Evolutionary conservation across 345 rosid species (phyloP), one percentile per base, ranked within the genome.

Genomic region (Aquilaria malaccensis): DNA sequence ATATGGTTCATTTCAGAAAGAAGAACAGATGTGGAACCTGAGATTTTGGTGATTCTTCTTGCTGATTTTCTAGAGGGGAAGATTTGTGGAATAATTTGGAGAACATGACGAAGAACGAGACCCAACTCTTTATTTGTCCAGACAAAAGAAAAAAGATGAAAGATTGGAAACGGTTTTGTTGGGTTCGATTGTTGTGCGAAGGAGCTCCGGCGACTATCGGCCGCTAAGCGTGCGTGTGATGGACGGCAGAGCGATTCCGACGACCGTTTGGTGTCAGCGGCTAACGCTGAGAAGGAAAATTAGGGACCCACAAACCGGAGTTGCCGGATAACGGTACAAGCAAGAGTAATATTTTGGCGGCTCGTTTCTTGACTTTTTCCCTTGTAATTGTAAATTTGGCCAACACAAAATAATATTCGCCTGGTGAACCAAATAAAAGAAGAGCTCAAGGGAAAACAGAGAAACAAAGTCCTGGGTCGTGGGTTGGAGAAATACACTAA

Each of bases 21-120:
- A 13, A n/a, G 30, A 13, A 32, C 49, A 46, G 0, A 13, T 3
- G 3, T 13, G 55, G 51, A 62, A 82, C 86, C 83, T 62, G 77
- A 9, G 70, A 58, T 52, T 70, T 72, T 49, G 72, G 62, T 30
- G 69, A 55, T 55, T 67, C 59, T 51, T 2, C 7, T 37, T 37
- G 43, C 43, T 37, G 43, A 37, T 37, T 37, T 37, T 37, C 43
- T 37, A 62, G 77, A 31, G 55, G 31, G 65, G 67, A 3, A 52
- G 7, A 51, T 74, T 79, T 79, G 32, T 76, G 80, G 46, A 85
- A 78, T 52, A 85, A 45, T 62, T 76, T 83, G 64, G 80, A 22
- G 67, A 85, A 75, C 92, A 83, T 81, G 65, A 76, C 70, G 61
- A 60, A 61, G 43, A 37, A 37, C 7, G 7, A 37, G 67, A 45